Base-by-base conservation (phyloP, 768 basidiomycete species). In the Mycena vitilis region DNA sequence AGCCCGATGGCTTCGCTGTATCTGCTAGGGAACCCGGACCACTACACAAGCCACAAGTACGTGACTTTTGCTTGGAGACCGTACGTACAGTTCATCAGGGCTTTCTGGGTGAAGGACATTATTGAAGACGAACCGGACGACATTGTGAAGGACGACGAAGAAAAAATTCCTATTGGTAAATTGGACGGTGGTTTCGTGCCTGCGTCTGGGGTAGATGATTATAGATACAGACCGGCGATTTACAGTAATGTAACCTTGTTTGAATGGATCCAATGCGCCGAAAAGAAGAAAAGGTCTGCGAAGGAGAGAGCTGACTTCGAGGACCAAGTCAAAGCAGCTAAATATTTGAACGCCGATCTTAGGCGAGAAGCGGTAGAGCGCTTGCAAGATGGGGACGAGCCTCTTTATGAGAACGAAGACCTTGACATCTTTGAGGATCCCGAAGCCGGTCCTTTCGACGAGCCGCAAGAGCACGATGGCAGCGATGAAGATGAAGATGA, bases 21-120 rank as follows among this genome's bases (percentile, higher is more conserved):
- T 65, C 42, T 82, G 3, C 55, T 81, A 2, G 77, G 75, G 0
- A 62, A 75, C 68, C 78, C 78, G 4, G 81, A 82, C 70, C 78
- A 80, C 44, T 81, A 80, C 53, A 78, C 76, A 0, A 77, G 65
- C 60, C 74, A 77, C 51, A 59, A n/a, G 15, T 82, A 78, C 63
- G 63, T 71, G 4, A 20, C 70, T 3, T 78, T 81, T 44, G 76
- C 70, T 49, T 82, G 80, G 81, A 63, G 68, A 59, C 7, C 48
- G 4, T 77, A 68, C 66, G 72, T 76, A 0, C 15, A 11, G 3
- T 63, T 44, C 13, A 20, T 63, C 2, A 18, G 23, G 4, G 8
- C 10, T 6, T 51, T 22, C 13, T 53, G 52, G 61, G 23, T 34
- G 3, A 5, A 2, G 16, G 23, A 16, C 16, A 3, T 47, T 48